phyloP scores from a whole-genome alignment of 192 early-diverging fungal species.

The Helicostylum pulchrum region DNA sequence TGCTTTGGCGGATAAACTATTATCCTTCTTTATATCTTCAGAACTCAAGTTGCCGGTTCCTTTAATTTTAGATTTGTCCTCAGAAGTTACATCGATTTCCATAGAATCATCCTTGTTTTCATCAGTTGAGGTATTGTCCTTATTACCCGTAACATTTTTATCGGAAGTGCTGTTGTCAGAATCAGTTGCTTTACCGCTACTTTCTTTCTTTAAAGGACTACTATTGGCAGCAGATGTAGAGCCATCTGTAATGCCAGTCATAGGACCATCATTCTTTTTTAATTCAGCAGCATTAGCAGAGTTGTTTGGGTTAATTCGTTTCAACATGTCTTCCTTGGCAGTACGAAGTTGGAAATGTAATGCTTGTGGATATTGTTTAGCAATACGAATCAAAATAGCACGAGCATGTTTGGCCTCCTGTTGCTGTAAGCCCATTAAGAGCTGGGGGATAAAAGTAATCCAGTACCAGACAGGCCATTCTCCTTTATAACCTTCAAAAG shows the following conservation, averaged over 20 bases:
- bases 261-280: conserved; percentile 16
- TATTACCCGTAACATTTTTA: not conserved
- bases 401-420: conserved; percentile 82
- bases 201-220: not conserved
- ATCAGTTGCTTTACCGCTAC: not conserved
- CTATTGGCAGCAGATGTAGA: conserved; percentile 7
- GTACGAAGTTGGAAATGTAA: conserved; percentile 94
- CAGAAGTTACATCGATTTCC: not conserved
- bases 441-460: conserved; percentile 97
- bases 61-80: not conserved
- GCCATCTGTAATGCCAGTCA: not conserved
- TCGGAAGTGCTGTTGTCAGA: not conserved
- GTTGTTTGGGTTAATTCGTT: conserved; percentile 31
- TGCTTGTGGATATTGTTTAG: conserved; percentile 87
- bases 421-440: conserved; percentile 73
- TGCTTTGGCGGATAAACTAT: not conserved
- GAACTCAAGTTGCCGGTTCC: not conserved
- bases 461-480: conserved; percentile 96
- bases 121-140: not conserved
- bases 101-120: not conserved
- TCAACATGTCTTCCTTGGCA: conserved; percentile 86
- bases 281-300: conserved; percentile 12
- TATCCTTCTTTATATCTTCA: not conserved
- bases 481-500: conserved; percentile 86
- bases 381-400: conserved; percentile 86